Percentiles rank a stretch among this genome's conserved stretches.
These are phyloP conservation scores for Spathaspora hagerdaliae DNA, from an alignment of 805 yeast genomes.

Conservation along the genomic window DNA sequence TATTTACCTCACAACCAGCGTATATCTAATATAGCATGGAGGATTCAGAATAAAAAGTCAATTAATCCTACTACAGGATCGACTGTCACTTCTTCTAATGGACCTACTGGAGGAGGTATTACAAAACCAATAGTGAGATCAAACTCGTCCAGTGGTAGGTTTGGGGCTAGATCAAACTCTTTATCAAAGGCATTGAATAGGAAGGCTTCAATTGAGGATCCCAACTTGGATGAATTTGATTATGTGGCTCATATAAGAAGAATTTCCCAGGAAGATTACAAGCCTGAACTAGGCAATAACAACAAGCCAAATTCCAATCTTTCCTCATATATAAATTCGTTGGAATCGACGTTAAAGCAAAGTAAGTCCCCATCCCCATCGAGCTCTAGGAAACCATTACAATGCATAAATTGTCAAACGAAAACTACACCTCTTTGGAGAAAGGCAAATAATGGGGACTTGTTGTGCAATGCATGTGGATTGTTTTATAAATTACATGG, in stretches of 20 bases:
- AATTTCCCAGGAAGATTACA: constrained; percentile 36
- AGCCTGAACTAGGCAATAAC: background rate
- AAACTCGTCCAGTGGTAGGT: constrained; percentile 1
- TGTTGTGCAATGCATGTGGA: constrained; percentile 45
- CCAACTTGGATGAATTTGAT: constrained; percentile 38
- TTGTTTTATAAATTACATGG: constrained; percentile 44
- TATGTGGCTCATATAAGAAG: constrained; percentile 43
- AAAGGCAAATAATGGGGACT: constrained; percentile 37
- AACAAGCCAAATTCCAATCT: background rate
- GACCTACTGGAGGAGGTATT: constrained; percentile 1
- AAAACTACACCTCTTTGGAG: constrained; percentile 45
- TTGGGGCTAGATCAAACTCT: constrained; percentile 4
- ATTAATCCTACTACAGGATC: background rate
- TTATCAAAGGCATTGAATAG: constrained; percentile 1
- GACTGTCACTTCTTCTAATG: background rate
- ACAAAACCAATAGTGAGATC: constrained; percentile 5
- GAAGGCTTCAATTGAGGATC: constrained; percentile 13
- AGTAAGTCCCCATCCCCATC: constrained; percentile 11
- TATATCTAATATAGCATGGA: constrained; percentile 42
- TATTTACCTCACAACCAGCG: constrained; percentile 41
- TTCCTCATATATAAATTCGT: constrained; percentile 35
- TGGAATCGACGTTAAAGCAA: constrained; percentile 32
- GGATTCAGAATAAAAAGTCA: constrained; percentile 36
- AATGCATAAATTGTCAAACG: constrained; percentile 42
- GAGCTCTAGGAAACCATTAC: constrained; percentile 19